These are phyloP conservation scores for Endothia cerciana DNA, from an alignment of 2,329 filamentous ascomycete genomes.

Conservation along the genomic window DNA sequence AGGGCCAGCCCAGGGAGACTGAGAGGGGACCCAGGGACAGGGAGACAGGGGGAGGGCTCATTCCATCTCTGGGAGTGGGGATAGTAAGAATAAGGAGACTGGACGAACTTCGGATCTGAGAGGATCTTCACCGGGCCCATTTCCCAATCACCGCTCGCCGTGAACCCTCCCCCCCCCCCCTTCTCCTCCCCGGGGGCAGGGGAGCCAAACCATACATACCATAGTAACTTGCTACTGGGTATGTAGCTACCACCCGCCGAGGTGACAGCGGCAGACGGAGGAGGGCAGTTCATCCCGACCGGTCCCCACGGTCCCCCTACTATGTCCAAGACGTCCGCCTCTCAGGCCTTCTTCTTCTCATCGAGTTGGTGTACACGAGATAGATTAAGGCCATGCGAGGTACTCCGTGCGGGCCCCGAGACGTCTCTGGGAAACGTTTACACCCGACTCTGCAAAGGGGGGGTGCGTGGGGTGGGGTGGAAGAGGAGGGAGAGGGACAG, in stretches of 20 bases:
- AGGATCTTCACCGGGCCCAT: constrained; percentile 6
- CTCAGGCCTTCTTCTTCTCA: background rate
- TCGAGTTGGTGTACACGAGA: constrained; percentile 20
- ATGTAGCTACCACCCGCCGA: background rate
- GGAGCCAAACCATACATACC: too few species aligned
- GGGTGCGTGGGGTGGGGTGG: background rate
- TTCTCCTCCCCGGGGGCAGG: background rate
- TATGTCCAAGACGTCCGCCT: background rate
- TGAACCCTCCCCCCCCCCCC: too few species aligned
- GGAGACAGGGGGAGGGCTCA: constrained; percentile 16
- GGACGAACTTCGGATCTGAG: constrained; percentile 24
- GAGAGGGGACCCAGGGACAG: constrained; percentile 20
- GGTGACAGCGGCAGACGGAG: background rate
- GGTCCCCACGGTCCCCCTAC: background rate
- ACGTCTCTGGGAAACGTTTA: constrained; percentile 8
- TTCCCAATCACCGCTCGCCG: constrained; percentile 5
- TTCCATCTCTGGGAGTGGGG: constrained; percentile 28
- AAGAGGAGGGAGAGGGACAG: background rate
- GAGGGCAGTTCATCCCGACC: background rate
- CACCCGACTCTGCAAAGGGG: background rate
- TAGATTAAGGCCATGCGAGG: constrained; percentile 26
- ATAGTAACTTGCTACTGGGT: too few species aligned
- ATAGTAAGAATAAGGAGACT: constrained; percentile 16
- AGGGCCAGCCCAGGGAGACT: constrained; percentile 20
- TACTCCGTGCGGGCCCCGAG: constrained; percentile 6